phyloP scores from a whole-genome alignment of 1,284 basidiomycete species.

The Ceratobasidium sp. region DNA sequence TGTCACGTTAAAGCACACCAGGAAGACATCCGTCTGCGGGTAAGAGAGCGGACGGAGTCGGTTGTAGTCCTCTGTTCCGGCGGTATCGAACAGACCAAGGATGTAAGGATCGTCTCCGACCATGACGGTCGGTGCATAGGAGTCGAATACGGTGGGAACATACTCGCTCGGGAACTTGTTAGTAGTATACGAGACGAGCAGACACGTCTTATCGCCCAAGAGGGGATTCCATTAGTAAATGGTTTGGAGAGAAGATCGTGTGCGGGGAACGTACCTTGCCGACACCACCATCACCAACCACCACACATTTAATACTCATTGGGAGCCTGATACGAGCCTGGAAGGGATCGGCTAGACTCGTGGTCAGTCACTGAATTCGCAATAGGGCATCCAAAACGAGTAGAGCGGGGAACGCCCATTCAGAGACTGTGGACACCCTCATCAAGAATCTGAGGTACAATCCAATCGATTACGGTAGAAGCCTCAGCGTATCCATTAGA shows the following conservation, averaged over 20 bases:
- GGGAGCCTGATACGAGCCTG: too few relatives aligned
- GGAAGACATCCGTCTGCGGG: constrained; percentile 99
- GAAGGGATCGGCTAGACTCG: too few relatives aligned
- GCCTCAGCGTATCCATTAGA: too few relatives aligned
- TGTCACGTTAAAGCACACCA: constrained; percentile 99
- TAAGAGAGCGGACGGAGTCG: constrained; percentile 98
- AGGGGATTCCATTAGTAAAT: neutral
- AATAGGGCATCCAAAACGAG: too few relatives aligned
- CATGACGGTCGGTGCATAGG: constrained; percentile 99
- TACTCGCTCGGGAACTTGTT: constrained; percentile 99
- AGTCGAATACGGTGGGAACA: constrained; percentile 98
- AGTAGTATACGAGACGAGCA: constrained; percentile 99
- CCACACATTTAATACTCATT: constrained; percentile 88
- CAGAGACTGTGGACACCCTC: too few relatives aligned
- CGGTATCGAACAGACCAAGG: constrained; percentile 98
- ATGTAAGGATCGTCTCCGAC: constrained; percentile 99
- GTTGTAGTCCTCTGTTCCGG: constrained; percentile 99
- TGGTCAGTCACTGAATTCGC: too few relatives aligned
- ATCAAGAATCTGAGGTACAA: too few relatives aligned
- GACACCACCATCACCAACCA: constrained; percentile 99
- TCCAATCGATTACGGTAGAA: too few relatives aligned
- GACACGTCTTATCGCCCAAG: constrained; percentile 82
- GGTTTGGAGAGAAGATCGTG: neutral
- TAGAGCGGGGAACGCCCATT: too few relatives aligned
- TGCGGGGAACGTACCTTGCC: constrained; percentile 83